Conservation (phyloP, 169 alveolate genomes). For the Blepharisma undulans region DNA sequence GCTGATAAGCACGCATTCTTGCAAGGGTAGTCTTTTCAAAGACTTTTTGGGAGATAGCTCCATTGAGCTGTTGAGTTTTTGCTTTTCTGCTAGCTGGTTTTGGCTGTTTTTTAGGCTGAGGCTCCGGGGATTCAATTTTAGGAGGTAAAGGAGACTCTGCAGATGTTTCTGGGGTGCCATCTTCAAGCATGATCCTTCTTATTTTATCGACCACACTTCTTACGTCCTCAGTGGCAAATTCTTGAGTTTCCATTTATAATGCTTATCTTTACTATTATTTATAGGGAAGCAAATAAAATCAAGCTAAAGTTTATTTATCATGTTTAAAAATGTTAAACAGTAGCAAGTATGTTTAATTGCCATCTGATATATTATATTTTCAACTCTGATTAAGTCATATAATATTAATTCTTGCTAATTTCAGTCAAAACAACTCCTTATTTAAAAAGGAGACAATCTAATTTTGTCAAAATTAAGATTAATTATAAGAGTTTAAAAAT, state of each 20-base stretch:
- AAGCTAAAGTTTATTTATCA: no score
- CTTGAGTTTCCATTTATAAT: background rate
- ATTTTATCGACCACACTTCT: background rate
- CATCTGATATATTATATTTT: background rate
- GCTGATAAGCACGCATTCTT: conserved; percentile 22
- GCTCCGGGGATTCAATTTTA: background rate
- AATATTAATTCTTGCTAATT: background rate
- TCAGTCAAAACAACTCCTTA: background rate
- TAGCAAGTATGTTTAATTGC: background rate
- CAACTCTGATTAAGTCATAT: no score
- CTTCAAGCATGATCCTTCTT: background rate
- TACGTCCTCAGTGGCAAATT: conserved; percentile 23
- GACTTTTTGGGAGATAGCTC: background rate
- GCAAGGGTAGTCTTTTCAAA: background rate
- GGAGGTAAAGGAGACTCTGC: background rate
- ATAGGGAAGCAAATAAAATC: background rate
- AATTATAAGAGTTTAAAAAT: background rate
- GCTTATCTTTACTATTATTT: background rate
- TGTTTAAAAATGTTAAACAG: no score
- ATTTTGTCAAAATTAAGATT: background rate
- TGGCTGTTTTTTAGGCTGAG: background rate
- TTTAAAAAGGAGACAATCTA: background rate
- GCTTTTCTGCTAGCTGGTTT: background rate
- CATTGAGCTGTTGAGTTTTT: background rate
- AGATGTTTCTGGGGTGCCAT: background rate